Evolutionary conservation across 176 grass and related monocot genomes (phyloP), one percentile per base, ranked within the genome.

Genomic region (Aegilops speltoides): DNA sequence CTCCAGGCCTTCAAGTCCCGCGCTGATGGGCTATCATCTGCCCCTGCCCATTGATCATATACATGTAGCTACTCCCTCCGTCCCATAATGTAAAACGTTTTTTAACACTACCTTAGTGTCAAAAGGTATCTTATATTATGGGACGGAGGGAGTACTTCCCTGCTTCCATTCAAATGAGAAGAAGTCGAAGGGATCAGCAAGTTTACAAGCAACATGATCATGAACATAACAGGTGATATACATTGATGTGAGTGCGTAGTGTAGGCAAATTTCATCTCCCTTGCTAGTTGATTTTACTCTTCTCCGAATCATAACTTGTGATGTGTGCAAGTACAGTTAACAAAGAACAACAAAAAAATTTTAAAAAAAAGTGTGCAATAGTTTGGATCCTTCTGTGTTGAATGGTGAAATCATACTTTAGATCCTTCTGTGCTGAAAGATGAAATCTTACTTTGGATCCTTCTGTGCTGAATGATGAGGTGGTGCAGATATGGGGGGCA

Each of bases 1-100:
- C 81, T 98, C 32, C 94, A 96, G 68, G 92, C 94, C 0, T 93
- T 91, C 82, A 94, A 76, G 76, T 36, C n/a, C 77, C 89, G 26
- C 79, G 64, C 20, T 93, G 86, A 95, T 67, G 46, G 10, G 1
- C 69, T 25, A 13, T 80, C 75, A 50, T 68, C 64, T 75, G 75
- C 59, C 59, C 74, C 64, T 75, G 75, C 59, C 59, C 74, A 31
- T 43, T 67, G 80, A 8, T 45, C 32, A 13, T 34, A 13, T 34
- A 19, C 23, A 60, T 54, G 50, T 54, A 43, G 29, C 24, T 36
- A 23, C 73, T n/a, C n/a, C n/a, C n/a, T n/a, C n/a, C n/a, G n/a
- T n/a, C n/a, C n/a, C n/a, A n/a, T n/a, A n/a, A n/a, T n/a, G n/a
- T n/a, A n/a, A n/a, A n/a, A n/a, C n/a, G n/a, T n/a, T n/a, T n/a